These are phyloP conservation scores for Priceomyces medius DNA, from an alignment of 805 yeast species.

Conservation along the genomic window DNA sequence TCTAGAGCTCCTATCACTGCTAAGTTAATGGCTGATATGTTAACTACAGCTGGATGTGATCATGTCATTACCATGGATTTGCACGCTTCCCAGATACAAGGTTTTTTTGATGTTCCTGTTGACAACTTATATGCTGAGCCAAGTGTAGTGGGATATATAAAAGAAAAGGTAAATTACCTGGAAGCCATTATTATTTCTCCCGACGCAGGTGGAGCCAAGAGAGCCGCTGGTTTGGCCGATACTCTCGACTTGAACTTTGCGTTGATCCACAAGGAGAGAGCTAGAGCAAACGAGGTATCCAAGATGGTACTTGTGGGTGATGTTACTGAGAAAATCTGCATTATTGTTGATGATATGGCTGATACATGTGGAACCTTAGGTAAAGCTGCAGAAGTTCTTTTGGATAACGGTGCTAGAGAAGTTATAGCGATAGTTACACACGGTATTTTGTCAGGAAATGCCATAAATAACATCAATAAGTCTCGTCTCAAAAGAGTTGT, in stretches of 20 bases:
- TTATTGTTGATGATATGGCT: slow-evolving; percentile 95
- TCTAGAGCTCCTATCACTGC: slow-evolving; percentile 97
- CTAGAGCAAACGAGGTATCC: slow-evolving; percentile 90
- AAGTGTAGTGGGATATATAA: slow-evolving; percentile 76
- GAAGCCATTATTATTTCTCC: slow-evolving; percentile 86
- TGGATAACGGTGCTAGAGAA: slow-evolving; percentile 75
- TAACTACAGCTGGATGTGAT: slow-evolving; percentile 91
- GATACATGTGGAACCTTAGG: slow-evolving; percentile 97
- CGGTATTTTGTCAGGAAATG: slow-evolving; percentile 87
- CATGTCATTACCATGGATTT: slow-evolving; percentile 96
- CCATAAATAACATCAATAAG: slow-evolving; percentile 66
- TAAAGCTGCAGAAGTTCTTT: slow-evolving; percentile 86
- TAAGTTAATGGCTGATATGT: slow-evolving; percentile 84
- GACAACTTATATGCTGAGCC: slow-evolving; percentile 97
- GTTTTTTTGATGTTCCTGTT: slow-evolving; percentile 92
- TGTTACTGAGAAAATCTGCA: slow-evolving; percentile 77
- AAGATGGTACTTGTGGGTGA: slow-evolving; percentile 97
- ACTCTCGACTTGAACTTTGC: slow-evolving; percentile 90
- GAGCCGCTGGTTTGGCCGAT: slow-evolving; percentile 94
- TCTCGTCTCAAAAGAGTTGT: slow-evolving; percentile 71
- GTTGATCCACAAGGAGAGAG: slow-evolving; percentile 93
- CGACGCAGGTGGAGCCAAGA: slow-evolving; percentile 98
- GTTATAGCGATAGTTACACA: slow-evolving; percentile 96
- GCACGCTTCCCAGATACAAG: slow-evolving; percentile 97
- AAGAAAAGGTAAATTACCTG: slow-evolving; percentile 54